Evolutionary conservation across 148 eudicot species (phyloP).

Genomic region (Pharnaceum exiguum): DNA sequence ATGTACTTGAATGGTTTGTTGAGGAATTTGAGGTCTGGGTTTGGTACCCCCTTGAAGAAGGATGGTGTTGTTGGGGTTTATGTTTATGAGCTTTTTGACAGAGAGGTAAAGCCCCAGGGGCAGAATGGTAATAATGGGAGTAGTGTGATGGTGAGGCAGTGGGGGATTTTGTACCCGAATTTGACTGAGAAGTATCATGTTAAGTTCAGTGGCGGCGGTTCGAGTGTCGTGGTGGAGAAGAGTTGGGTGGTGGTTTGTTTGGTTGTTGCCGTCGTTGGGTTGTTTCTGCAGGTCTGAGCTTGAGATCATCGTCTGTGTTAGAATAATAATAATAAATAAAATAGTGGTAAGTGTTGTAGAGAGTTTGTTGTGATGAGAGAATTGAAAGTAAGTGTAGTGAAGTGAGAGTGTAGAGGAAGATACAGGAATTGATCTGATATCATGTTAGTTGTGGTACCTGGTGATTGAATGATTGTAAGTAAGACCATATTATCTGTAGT

Average conservation of each 20-base stretch:
- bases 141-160: slow-evolving; percentile 3
- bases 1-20: slow-evolving; percentile 63
- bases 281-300: background rate
- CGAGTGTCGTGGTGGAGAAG: background rate
- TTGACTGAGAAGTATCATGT: slow-evolving; percentile 48
- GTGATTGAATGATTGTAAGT: too few species aligned
- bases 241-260: background rate
- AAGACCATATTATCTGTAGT: too few species aligned
- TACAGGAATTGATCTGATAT: too few species aligned
- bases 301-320: too few species aligned
- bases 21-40: slow-evolving; percentile 45
- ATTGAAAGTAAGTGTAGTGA: too few species aligned
- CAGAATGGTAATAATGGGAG: too few species aligned
- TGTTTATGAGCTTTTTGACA: slow-evolving; percentile 63
- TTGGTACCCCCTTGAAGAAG: slow-evolving; percentile 74
- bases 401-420: too few species aligned
- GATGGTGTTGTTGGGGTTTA: slow-evolving; percentile 60
- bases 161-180: slow-evolving; percentile 47
- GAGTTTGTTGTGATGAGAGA: too few species aligned
- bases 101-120: slow-evolving; percentile 3
- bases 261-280: background rate
- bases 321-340: too few species aligned
- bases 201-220: slow-evolving; percentile 22
- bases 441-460: too few species aligned
- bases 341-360: too few species aligned